phyloP scores from a whole-genome alignment of 179 eudicot species.

The Corrigiola litoralis region DNA sequence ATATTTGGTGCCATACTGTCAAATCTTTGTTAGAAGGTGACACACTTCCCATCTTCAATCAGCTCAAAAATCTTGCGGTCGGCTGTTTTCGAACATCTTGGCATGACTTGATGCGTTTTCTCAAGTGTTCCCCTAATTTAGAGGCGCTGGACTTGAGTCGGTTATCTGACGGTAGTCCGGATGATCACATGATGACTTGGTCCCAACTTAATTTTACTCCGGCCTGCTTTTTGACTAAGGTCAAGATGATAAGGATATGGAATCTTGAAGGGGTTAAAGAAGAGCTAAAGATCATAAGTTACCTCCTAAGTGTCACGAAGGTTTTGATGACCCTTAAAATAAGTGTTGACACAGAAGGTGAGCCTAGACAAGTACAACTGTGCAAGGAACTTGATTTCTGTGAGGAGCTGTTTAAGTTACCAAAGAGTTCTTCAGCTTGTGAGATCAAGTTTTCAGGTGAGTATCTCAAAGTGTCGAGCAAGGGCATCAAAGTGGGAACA shows the following conservation, averaged over 20 bases:
- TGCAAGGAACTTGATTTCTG: constrained; percentile 1
- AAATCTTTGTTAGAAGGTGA: background rate
- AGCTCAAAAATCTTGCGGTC: background rate
- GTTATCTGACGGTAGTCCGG: background rate
- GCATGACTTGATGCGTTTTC: background rate
- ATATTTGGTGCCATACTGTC: background rate
- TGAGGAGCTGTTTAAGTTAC: background rate
- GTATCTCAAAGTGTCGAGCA: background rate
- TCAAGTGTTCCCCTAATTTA: background rate
- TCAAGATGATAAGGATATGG: background rate
- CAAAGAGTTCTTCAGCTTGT: background rate
- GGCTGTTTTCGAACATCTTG: background rate
- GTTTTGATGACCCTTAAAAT: background rate
- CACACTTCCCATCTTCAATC: background rate
- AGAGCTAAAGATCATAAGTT: background rate
- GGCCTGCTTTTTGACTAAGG: background rate
- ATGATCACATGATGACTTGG: background rate
- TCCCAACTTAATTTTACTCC: background rate
- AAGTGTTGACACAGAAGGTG: background rate
- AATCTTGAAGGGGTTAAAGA: background rate
- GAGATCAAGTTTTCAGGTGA: background rate
- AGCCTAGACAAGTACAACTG: background rate
- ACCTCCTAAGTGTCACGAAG: background rate
- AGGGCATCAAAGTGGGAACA: background rate
- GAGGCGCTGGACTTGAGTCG: background rate